phyloP scores from a whole-genome alignment of 768 basidiomycete species.

The Naganishia vaughanmartiniae region DNA sequence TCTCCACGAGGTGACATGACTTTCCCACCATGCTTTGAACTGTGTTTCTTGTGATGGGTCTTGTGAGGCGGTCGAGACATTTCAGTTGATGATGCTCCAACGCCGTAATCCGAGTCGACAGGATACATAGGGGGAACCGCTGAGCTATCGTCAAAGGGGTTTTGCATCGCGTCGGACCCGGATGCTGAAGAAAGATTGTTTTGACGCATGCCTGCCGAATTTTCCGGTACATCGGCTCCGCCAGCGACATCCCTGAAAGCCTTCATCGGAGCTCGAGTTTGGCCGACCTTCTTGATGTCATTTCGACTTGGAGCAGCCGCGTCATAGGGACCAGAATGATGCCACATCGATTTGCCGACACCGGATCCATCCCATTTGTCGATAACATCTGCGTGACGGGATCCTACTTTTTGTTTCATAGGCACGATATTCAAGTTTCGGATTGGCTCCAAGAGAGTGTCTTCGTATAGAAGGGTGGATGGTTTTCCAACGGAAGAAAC shows the following conservation, averaged over 20 bases:
- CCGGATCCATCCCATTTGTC: constrained; percentile 53
- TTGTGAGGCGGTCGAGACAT: constrained; percentile 3
- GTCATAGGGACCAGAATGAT: constrained; percentile 47
- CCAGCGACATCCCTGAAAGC: constrained; percentile 37
- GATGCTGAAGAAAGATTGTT: background rate
- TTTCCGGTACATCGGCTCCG: background rate
- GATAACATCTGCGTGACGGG: constrained; percentile 50
- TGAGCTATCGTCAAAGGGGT: constrained; percentile 14
- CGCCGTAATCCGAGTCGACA: background rate
- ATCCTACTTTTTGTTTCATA: constrained; percentile 26
- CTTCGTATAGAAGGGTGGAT: background rate
- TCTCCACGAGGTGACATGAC: constrained; percentile 18
- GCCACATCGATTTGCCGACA: constrained; percentile 40
- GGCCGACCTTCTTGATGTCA: constrained; percentile 31
- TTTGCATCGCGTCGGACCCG: background rate
- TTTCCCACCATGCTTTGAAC: constrained; percentile 10
- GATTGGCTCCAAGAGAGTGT: constrained; percentile 1
- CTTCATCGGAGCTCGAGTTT: constrained; percentile 44
- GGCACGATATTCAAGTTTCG: constrained; percentile 21
- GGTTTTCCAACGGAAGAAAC: constrained; percentile 1
- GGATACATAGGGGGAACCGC: background rate
- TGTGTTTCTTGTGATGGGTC: constrained; percentile 24
- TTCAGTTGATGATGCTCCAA: constrained; percentile 6
- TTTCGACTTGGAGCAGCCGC: constrained; percentile 50
- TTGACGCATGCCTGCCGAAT: background rate